Conservation (phyloP, 2,329 filamentous ascomycete genomes). For the Alternaria gansuensis region DNA sequence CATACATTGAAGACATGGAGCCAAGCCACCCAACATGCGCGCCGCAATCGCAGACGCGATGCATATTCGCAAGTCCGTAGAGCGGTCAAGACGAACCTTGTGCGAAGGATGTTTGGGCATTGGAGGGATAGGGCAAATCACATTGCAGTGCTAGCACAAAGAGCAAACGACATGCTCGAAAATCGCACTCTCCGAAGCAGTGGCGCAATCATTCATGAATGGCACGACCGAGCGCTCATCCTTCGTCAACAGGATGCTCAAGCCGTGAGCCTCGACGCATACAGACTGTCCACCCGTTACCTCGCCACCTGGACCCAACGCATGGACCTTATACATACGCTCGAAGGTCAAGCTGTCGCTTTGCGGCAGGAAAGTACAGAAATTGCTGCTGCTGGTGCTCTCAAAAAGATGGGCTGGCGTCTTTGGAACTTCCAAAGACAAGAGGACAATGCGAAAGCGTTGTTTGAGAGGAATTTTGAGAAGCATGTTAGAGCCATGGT, state of each 20-base stretch:
- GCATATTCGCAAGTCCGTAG: constrained; percentile 65
- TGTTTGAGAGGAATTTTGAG: constrained; percentile 62
- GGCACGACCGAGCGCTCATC: constrained; percentile 54
- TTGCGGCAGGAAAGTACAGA: constrained; percentile 60
- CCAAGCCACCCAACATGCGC: constrained; percentile 59
- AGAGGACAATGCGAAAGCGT: constrained; percentile 62
- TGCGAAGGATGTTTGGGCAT: constrained; percentile 50
- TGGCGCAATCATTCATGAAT: constrained; percentile 53
- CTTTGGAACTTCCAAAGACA: constrained; percentile 64
- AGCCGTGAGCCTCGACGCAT: constrained; percentile 36
- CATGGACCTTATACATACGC: constrained; percentile 34
- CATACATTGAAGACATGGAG: constrained; percentile 62
- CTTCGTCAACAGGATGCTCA: constrained; percentile 32
- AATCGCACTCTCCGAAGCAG: constrained; percentile 34
- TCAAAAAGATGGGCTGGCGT: constrained; percentile 67
- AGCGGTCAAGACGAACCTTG: constrained; percentile 64
- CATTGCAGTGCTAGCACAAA: constrained; percentile 34
- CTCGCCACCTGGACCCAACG: constrained; percentile 42
- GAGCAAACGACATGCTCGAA: constrained; percentile 45
- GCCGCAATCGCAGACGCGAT: constrained; percentile 63
- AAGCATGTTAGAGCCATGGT: constrained; percentile 66
- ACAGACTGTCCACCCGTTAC: constrained; percentile 44
- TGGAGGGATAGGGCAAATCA: constrained; percentile 48
- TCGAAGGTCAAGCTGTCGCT: constrained; percentile 56
- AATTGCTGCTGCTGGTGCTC: constrained; percentile 56